phyloP scores from a whole-genome alignment of 345 rosid species.

The Melaleuca alternifolia region DNA sequence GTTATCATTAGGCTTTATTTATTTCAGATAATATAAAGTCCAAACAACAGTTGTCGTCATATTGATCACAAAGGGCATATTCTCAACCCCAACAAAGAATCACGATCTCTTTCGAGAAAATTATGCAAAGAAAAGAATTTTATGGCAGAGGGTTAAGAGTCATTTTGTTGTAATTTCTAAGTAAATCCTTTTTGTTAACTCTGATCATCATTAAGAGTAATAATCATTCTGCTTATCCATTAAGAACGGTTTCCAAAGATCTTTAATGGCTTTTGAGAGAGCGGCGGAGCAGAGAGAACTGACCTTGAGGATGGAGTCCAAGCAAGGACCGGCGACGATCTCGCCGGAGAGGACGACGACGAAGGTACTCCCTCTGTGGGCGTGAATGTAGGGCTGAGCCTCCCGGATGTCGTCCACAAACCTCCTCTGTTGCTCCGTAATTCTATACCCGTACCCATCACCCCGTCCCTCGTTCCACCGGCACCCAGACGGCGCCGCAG shows the following conservation, averaged over 20 bases:
- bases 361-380: constrained; percentile 23
- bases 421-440: constrained; percentile 4
- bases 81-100: neutral
- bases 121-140: neutral
- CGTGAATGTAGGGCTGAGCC: constrained; percentile 21
- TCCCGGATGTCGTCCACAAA: constrained; percentile 19
- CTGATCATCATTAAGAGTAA: neutral
- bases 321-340: constrained; percentile 3
- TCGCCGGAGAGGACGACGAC: constrained; percentile 21
- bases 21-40: neutral
- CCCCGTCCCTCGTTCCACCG: neutral
- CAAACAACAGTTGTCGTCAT: neutral
- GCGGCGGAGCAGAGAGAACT: neutral
- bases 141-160: neutral
- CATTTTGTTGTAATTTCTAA: neutral
- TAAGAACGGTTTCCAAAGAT: neutral
- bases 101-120: neutral
- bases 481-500: neutral
- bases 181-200: neutral
- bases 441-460: neutral
- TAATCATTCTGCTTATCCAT: neutral
- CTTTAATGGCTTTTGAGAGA: neutral
- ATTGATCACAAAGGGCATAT: neutral
- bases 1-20: neutral
- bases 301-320: constrained; percentile 23